These are phyloP conservation scores for Claviceps africana DNA, from an alignment of 2,329 filamentous ascomycete genomes.

Conservation along the genomic window DNA sequence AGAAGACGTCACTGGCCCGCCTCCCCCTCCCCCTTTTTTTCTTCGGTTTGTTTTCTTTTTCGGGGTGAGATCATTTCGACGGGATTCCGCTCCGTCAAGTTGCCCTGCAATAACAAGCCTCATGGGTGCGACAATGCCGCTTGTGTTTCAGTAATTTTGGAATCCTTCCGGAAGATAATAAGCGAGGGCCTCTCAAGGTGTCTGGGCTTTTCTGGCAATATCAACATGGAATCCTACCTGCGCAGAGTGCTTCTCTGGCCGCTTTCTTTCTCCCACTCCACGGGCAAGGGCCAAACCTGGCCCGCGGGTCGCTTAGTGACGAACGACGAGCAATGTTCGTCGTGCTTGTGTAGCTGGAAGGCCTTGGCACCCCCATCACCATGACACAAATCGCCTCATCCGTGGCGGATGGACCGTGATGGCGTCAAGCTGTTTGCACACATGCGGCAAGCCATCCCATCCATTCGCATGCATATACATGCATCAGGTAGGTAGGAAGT, in stretches of 20 bases:
- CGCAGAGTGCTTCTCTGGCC: not conserved
- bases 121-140: not conserved
- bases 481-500: too few species aligned
- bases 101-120: not conserved
- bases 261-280: not conserved
- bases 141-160: conserved; percentile 1
- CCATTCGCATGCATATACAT: not conserved
- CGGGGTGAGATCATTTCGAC: not conserved
- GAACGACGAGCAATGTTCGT: not conserved
- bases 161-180: not conserved
- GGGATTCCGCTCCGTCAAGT: not conserved
- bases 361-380: not conserved
- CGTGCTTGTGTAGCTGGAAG: not conserved
- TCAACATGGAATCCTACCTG: not conserved
- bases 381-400: not conserved
- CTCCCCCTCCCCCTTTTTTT: too few species aligned
- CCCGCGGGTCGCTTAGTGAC: not conserved
- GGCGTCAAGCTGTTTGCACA: not conserved
- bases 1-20: too few species aligned
- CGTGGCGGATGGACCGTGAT: not conserved
- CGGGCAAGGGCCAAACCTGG: not conserved
- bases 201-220: not conserved
- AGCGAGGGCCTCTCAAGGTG: not conserved
- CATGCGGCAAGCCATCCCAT: not conserved
- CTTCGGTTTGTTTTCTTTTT: not conserved